Conservation (phyloP, 129 eudicot genomes). For the Flaveria ramosissima region DNA sequence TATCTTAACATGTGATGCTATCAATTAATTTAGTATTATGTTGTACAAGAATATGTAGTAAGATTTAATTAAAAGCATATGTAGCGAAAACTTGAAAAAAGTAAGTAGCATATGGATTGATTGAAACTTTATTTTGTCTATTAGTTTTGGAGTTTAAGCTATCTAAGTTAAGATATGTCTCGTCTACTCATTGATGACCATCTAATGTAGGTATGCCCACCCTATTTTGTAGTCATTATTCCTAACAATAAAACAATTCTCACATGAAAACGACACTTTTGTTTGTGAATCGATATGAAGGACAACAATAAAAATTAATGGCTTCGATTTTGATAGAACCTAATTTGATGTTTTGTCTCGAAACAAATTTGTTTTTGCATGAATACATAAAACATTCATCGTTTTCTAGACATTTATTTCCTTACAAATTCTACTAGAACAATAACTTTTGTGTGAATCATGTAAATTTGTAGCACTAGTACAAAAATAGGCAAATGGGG, state of each 20-base stretch:
- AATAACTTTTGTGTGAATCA: not conserved
- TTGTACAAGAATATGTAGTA: no score
- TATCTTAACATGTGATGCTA: no score
- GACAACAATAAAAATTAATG: not conserved
- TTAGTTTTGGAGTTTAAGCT: not conserved
- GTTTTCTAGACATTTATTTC: not conserved
- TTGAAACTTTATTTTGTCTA: not conserved
- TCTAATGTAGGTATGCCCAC: not conserved
- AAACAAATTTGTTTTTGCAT: not conserved
- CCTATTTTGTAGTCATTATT: not conserved
- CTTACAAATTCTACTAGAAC: not conserved
- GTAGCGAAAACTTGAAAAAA: not conserved
- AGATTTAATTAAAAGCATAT: not conserved
- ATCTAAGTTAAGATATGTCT: not conserved
- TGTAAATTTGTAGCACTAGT: no score
- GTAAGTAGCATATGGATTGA: not conserved
- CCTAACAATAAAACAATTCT: not conserved
- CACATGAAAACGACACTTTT: conserved; percentile 1
- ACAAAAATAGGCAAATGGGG: no score
- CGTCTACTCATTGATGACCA: not conserved
- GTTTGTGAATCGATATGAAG: not conserved
- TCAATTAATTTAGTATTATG: no score
- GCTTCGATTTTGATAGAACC: not conserved
- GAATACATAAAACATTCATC: not conserved
- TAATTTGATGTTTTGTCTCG: not conserved